Conservation (phyloP, 2,329 filamentous ascomycete genomes). For the Camillea tinctor region DNA sequence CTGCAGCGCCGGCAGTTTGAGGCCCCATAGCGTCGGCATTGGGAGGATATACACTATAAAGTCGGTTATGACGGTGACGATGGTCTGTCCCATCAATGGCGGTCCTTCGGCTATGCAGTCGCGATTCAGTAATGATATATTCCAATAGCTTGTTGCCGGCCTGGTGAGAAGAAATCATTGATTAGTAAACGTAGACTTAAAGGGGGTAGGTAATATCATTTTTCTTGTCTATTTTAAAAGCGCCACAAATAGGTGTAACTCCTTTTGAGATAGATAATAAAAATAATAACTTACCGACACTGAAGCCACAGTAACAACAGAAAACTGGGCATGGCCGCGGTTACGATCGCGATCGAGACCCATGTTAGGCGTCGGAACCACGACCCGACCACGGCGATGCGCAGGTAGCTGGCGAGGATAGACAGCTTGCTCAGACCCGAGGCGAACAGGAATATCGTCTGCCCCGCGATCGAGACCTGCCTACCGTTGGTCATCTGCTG, state of each 20-base stretch:
- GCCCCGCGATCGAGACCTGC: slow-evolving; percentile 39
- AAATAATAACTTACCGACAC: slow-evolving; percentile 30
- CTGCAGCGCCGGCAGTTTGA: slow-evolving; percentile 34
- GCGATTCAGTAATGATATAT: slow-evolving; percentile 9
- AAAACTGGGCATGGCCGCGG: slow-evolving; percentile 31
- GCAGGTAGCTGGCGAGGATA: slow-evolving; percentile 40
- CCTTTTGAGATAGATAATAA: no score
- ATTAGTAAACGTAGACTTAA: not conserved
- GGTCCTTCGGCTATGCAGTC: slow-evolving; percentile 33
- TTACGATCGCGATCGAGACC: slow-evolving; percentile 28
- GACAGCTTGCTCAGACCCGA: slow-evolving; percentile 40
- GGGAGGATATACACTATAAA: slow-evolving; percentile 38
- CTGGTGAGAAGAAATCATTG: not conserved
- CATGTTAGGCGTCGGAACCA: slow-evolving; percentile 35
- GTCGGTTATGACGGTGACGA: slow-evolving; percentile 34
- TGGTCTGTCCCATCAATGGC: slow-evolving; percentile 31
- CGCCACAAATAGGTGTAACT: no score
- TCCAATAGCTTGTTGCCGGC: slow-evolving; percentile 31
- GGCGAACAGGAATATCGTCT: slow-evolving; percentile 40
- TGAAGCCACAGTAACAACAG: slow-evolving; percentile 38
- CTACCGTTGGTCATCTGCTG: slow-evolving; percentile 30
- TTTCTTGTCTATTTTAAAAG: no score
- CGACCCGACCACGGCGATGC: slow-evolving; percentile 35
- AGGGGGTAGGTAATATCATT: no score
- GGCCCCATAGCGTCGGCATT: slow-evolving; percentile 33